These are phyloP conservation scores for Suillus tomentosus DNA, from an alignment of 768 basidiomycete genomes.

Conservation along the genomic window DNA sequence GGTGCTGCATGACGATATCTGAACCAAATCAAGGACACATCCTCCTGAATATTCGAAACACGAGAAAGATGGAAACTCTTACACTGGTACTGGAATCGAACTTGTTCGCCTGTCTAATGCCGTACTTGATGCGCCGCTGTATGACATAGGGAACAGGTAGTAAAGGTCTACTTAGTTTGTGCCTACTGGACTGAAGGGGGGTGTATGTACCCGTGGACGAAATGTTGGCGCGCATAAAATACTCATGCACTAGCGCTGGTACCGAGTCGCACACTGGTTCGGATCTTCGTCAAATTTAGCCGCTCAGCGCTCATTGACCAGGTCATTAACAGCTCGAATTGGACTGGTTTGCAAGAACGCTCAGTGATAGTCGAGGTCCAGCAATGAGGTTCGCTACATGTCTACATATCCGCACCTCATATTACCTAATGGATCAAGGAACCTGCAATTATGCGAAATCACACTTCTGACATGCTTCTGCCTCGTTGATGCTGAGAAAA, in stretches of 20 bases:
- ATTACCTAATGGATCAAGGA: no score
- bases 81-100: slow-evolving; percentile 1
- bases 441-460: background rate
- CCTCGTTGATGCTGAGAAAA: background rate
- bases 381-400: background rate
- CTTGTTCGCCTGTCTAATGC: background rate
- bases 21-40: no score
- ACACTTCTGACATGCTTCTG: background rate
- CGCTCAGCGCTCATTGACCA: background rate
- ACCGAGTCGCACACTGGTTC: background rate
- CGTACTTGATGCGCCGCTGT: no score
- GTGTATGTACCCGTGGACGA: background rate
- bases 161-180: background rate
- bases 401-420: background rate
- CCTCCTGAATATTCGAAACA: background rate
- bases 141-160: no score
- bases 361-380: background rate
- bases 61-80: background rate
- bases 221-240: background rate
- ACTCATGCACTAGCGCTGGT: background rate
- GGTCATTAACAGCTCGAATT: background rate
- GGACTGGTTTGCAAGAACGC: background rate
- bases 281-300: background rate
- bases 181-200: background rate
- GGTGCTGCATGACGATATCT: slow-evolving; percentile 41